Evolutionary conservation across 2,329 filamentous ascomycete genomes (phyloP).

Genomic region (Aureobasidium musti): DNA sequence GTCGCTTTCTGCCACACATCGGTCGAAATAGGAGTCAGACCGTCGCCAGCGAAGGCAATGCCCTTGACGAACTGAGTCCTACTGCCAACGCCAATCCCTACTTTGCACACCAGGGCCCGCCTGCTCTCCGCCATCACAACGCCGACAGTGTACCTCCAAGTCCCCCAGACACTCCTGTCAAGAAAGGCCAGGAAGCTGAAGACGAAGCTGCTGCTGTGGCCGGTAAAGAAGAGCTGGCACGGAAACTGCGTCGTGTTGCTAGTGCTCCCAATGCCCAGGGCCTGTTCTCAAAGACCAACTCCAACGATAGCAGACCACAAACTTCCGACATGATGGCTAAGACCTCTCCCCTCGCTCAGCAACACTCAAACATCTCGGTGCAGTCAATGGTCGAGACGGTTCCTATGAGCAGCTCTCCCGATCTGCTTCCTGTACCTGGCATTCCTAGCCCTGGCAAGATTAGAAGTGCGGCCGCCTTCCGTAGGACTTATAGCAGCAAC

Average conservation of each 20-base stretch:
- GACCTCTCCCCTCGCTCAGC: constrained; percentile 46
- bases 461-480: constrained; percentile 70
- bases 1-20: constrained; percentile 83
- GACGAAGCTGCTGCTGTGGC: constrained; percentile 70
- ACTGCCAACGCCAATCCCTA: constrained; percentile 96
- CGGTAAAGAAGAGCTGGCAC: constrained; percentile 89
- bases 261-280: constrained; percentile 97
- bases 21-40: constrained; percentile 86
- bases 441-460: constrained; percentile 65
- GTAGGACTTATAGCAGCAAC: constrained; percentile 96
- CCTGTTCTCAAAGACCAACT: constrained; percentile 65
- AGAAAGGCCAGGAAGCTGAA: constrained; percentile 68
- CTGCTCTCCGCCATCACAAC: constrained; percentile 90
- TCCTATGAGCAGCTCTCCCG: constrained; percentile 37
- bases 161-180: constrained; percentile 78
- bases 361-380: constrained; percentile 47
- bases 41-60: constrained; percentile 88
- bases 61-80: constrained; percentile 87
- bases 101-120: constrained; percentile 93
- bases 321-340: constrained; percentile 88
- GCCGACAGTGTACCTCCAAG: constrained; percentile 90
- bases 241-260: constrained; percentile 89
- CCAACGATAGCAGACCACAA: constrained; percentile 66
- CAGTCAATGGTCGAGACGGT: constrained; percentile 57
- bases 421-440: constrained; percentile 42